Percentiles rank a stretch among this genome's conserved stretches.
Evolutionary conservation across 1,139 yeast species (phyloP).

Genomic region (Kurtzmaniella quercitrusa): DNA sequence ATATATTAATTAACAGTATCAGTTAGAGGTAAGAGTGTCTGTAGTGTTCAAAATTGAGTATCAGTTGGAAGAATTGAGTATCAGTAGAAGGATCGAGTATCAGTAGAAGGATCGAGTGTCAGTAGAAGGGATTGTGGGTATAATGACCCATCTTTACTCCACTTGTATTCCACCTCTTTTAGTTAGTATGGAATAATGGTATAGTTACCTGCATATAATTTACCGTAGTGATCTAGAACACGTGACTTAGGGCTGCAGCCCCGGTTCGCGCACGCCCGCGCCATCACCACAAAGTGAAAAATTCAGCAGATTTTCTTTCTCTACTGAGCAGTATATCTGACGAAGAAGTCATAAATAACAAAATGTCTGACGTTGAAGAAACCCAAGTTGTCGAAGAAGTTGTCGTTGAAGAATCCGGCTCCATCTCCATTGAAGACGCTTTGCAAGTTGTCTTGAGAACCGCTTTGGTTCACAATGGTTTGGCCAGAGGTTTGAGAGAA

Average conservation of each 20-base stretch:
- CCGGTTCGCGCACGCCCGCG: not conserved
- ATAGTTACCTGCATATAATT: no score
- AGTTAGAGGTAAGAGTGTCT: slow-evolving; percentile 3
- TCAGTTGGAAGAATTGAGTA: no score
- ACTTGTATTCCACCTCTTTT: no score
- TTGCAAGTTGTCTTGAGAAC: slow-evolving; percentile 97
- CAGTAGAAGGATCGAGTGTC: no score
- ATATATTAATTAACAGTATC: slow-evolving; percentile 4
- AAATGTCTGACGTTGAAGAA: slow-evolving; percentile 85
- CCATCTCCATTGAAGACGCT: slow-evolving; percentile 97
- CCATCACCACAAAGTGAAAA: not conserved
- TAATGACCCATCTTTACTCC: no score
- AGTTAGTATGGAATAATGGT: no score
- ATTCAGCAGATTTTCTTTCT: slow-evolving; percentile 14
- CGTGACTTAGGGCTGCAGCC: slow-evolving; percentile 2
- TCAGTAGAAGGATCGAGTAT: no score
- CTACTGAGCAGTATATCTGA: slow-evolving; percentile 82
- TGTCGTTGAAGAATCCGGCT: slow-evolving; percentile 80
- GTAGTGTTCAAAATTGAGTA: no score
- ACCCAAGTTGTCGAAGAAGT: slow-evolving; percentile 85
- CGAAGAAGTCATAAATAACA: slow-evolving; percentile 73
- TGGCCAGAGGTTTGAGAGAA: slow-evolving; percentile 99
- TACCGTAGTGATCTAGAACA: no score
- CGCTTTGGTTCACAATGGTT: slow-evolving; percentile 98
- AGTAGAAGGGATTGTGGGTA: no score